Evolutionary conservation across 768 basidiomycete genomes (phyloP), one percentile per base, ranked within the genome.

Genomic region (Rhodotorula sphaerocarpa): DNA sequence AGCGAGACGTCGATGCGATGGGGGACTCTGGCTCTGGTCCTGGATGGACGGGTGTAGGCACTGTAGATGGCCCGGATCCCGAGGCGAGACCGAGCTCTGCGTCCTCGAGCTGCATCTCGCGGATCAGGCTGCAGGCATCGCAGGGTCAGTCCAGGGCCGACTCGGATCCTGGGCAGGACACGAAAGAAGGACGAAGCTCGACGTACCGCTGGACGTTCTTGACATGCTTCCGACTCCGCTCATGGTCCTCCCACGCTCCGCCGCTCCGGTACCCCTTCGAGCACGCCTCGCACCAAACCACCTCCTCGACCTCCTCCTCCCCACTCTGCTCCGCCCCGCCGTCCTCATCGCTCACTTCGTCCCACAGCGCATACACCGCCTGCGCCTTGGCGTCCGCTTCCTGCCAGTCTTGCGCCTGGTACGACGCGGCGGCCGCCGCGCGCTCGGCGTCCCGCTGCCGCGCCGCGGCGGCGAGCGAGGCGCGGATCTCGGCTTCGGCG

Each of bases 241-340:
- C 95, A 67, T 97, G 95, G 74, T 90, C 96, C 70, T 85, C 80
- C 92, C 92, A 99, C 7, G 90, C 88, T 0, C 89, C 88, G 70
- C 96, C 91, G 67, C 86, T 90, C 71, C 85, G 78, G 73, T 96
- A 97, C 1, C 81, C 80, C 78, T 95, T 96, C 33, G 82, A 79
- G 71, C 95, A 99, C 12, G 85, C 92, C n/a, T 96, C 85, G 71
- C 95, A 99, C 74, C 93, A 91, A 85, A 87, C 87, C 70, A 90
- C 87, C 7, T 70, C 73, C 1, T 72, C 70, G 41, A 69, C 71
- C 41, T 73, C 73, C 16, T 70, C 73, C 33, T 70, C 74, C 11
- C 61, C 71, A 16, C 34, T 70, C 67, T 59, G 58, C 59, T 33
- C 69, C 2, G 82, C 84, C 73, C 92, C 91, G 88, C 89, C 93